These are phyloP conservation scores for Microsporum ferrugineum DNA, from an alignment of 2,329 filamentous ascomycete species.

Conservation along the genomic window DNA sequence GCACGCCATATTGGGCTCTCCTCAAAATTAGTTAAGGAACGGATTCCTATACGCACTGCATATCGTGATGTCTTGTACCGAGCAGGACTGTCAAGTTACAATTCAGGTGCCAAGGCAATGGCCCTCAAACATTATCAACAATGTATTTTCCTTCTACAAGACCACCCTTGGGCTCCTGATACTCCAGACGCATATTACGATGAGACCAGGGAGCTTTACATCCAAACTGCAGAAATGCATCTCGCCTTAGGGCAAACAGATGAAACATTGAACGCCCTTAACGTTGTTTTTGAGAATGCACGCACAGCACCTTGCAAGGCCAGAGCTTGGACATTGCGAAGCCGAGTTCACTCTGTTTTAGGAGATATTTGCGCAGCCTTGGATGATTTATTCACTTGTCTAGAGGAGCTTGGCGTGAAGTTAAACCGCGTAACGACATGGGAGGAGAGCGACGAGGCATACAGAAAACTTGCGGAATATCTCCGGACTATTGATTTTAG, in stretches of 20 bases:
- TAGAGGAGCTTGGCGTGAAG: conserved; percentile 56
- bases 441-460: conserved; percentile 66
- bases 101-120: conserved; percentile 71
- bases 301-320: conserved; percentile 67
- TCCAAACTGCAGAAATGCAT: conserved; percentile 70
- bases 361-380: conserved; percentile 63
- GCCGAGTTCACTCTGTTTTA: conserved; percentile 62
- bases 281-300: conserved; percentile 58
- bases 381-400: conserved; percentile 55
- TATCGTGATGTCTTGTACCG: conserved; percentile 69
- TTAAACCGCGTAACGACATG: conserved; percentile 57
- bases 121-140: conserved; percentile 71
- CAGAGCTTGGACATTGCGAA: conserved; percentile 71
- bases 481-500: conserved; percentile 48
- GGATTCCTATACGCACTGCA: conserved; percentile 48
- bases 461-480: conserved; percentile 50
- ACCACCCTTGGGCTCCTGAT: conserved; percentile 62
- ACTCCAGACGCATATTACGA: conserved; percentile 66
- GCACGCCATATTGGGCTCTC: conserved; percentile 73
- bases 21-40: conserved; percentile 59
- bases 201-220: conserved; percentile 70
- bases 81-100: conserved; percentile 64
- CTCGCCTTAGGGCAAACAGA: conserved; percentile 63
- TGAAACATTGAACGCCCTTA: conserved; percentile 56
- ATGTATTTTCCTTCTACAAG: conserved; percentile 67